Evolutionary conservation across 1,284 basidiomycete genomes (phyloP), one percentile per base, ranked within the genome.

Genomic region (Ceratobasidium sp.): DNA sequence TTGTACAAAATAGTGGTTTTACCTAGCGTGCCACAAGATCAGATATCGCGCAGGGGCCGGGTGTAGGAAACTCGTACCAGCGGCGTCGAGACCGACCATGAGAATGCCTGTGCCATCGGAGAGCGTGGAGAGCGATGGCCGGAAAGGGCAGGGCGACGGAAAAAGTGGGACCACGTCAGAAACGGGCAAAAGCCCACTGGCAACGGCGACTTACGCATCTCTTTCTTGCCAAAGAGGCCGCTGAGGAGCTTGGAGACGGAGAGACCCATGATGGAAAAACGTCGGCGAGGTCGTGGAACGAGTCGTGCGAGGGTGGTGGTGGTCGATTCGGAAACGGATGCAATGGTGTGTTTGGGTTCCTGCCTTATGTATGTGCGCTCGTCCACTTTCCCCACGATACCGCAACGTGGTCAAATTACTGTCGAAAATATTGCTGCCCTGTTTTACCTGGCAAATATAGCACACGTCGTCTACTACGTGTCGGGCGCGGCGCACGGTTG

Each of bases 1-100:
- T 98, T 98, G 89, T 98, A 98, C 79, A 99, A 87, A 81, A 98
- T 99, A 81, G 98, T 98, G 77, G 95, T 97, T 86, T 97, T 96
- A 86, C 65, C 65, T 69, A 27, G 14, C 37, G 41, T 63, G 64
- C 43, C 31, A 49, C 39, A 29, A 62, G 51, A 53, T 64, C 39
- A 74, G 62, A 58, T 39, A 39, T 43, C 37, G 19, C 9, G n/a
- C 34, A 24, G 14, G 13, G 14, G 48, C 13, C 29, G 48, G n/a
- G 58, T 41, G 54, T 54, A 24, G 51, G 34, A 46, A 11, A 79
- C 80, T 74, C 79, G 80, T 77, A 69, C 96, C 96, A 79, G 96
- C 96, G 79, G 96, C 96, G 82, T 98, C 96, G 80, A 99, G 92
- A 83, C 95, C 95, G 81, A 99, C 88, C 88, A 88, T 88, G 79